A percentile compares a stretch with the other conserved stretches of the same genome.
These are phyloP conservation scores for Suillus subaureus DNA, from an alignment of 768 basidiomycete genomes.

Conservation along the genomic window DNA sequence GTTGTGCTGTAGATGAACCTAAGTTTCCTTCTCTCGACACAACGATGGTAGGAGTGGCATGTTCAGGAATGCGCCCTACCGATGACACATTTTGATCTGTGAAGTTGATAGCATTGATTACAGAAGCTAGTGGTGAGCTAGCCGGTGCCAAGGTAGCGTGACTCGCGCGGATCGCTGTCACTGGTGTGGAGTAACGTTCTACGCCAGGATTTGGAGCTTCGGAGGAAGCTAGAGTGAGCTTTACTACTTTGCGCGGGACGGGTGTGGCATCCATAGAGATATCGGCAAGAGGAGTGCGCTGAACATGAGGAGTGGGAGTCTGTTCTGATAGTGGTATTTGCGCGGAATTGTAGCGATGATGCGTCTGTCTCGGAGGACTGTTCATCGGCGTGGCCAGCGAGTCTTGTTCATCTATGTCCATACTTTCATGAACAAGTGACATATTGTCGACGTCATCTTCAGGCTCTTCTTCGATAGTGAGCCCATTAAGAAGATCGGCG, in stretches of 20 bases:
- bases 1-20: constrained; percentile 8
- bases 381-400: constrained; percentile 4
- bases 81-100: constrained; percentile 4
- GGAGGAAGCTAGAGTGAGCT: neutral
- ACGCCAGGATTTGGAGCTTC: neutral
- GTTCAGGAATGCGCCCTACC: neutral
- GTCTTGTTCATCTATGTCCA: constrained; percentile 6
- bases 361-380: neutral
- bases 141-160: constrained; percentile 16
- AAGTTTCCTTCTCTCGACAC: constrained; percentile 10
- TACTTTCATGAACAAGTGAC: constrained; percentile 8
- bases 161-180: constrained; percentile 9
- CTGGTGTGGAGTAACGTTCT: constrained; percentile 5
- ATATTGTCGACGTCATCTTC: neutral
- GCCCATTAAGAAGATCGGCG: constrained; percentile 7
- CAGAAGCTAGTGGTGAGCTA: constrained; percentile 29
- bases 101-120: constrained; percentile 33
- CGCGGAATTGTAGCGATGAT: neutral
- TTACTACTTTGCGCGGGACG: constrained; percentile 16
- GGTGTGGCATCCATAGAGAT: constrained; percentile 19
- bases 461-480: constrained; percentile 13
- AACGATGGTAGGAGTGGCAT: neutral
- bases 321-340: constrained; percentile 11
- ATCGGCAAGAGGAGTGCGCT: constrained; percentile 17
- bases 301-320: neutral